Evolutionary conservation across 495 filamentous ascomycete genomes (phyloP), one percentile per base, ranked within the genome.

Genomic region (Neurospora cerealis): DNA sequence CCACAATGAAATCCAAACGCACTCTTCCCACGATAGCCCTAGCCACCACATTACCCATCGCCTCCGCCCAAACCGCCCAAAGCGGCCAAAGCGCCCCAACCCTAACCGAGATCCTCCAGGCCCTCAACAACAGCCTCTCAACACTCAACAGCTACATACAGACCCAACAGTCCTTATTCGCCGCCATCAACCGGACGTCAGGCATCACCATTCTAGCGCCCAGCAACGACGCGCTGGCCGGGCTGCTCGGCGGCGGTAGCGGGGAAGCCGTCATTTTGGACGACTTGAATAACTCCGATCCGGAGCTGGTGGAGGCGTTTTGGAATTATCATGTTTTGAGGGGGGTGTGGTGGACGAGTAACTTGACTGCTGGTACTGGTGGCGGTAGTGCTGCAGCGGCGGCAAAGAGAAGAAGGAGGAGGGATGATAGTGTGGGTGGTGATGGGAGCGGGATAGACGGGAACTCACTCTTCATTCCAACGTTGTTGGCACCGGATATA

Each of bases 181-280:
- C 77, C 3, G 70, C 81, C 1, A 77, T 92, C n/a, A 77, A 77
- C 39, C 73, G 44, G n/a, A 82, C 86, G 6, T 73, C 74, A 4
- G 87, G 90, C 76, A 82, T 93, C 77, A 93, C 91, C 17, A 83
- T 92, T 70, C 81, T 93, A 10, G 91, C 91, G 0, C 91, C 91
- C 0, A 85, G 80, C 79, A 89, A 93, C 78, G 79, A 86, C 36
- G 90, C 91, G 2, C 80, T 93, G 24, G 48, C 66, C 5, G 77
- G 78, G 21, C 78, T 89, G 40, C 78, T 83, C 10, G 77, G 80
- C 72, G 41, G 41, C 41, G 41, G 41, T 6, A 17, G 15, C 15
- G 15, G 15, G 17, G 40, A 17, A 17, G 71, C 75, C 36, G 41
- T 80, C 0, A 79, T 81, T 2, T 71, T 77, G 19, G 77, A 78